Evolutionary conservation across 169 alveolate genomes (phyloP), one percentile per base, ranked within the genome.

Genomic region (Eimeria brunetti): DNA sequence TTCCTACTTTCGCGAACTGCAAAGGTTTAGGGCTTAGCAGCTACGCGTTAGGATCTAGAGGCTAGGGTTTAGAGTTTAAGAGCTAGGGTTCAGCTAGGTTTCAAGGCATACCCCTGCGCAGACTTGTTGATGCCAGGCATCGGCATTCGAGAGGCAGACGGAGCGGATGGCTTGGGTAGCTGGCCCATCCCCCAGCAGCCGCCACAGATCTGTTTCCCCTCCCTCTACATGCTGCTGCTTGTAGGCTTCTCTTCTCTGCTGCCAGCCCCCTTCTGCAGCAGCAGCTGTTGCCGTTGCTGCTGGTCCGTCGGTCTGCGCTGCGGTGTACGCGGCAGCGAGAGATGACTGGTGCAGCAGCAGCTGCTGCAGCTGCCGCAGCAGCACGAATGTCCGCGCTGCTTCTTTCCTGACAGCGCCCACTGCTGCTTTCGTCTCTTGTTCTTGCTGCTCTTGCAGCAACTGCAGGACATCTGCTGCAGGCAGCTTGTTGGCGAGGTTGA

Each of bases 321-420:
- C 71, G 1, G 89, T 16, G 71, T n/a, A 81, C 12, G 89, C 89
- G 24, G 89, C 89, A 53, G 89, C 71, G 24, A 81, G 73, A 12
- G 89, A 81, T 2, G 89, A 81, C 51, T 81, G 89, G 73, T 49
- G 89, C 44, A 81, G 49, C 73, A 81, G n/a, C 51, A 81, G 89
- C 89, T 27, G 73, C 89, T 81, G 89, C 89, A 81, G 89, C 89
- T 81, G 89, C 27, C 62, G 89, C 89, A 81, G 89, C 69, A 81
- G 71, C 89, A 53, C 89, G 89, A 81, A 81, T 6, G 89, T 81
- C 7, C 89, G 89, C 20, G 89, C 89, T 81, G 89, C 89, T 81
- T 81, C 89, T n/a, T 53, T 81, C 51, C 69, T 46, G 49, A 81
- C 69, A 44, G 64, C 49, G 51, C 30, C 53, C 30, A 51, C 7